Percentiles rank a stretch among this genome's conserved stretches.
These are phyloP conservation scores for Fusarium dimerum DNA, from an alignment of 2,329 filamentous ascomycete genomes.

Conservation along the genomic window DNA sequence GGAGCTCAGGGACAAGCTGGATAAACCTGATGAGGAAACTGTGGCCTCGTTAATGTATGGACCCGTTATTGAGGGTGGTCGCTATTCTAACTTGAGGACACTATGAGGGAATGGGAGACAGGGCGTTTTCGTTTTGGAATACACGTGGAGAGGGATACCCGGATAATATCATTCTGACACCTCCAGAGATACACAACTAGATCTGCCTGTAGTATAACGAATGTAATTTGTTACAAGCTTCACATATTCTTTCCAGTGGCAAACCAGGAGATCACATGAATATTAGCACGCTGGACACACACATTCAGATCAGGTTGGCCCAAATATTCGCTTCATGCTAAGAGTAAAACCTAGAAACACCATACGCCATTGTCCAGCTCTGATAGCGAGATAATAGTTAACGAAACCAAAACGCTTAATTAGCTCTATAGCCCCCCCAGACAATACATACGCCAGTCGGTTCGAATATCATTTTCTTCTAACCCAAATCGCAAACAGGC, in stretches of 20 bases:
- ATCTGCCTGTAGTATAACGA: too few relatives aligned
- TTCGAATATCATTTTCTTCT: too few relatives aligned
- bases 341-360: background rate
- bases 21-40: constrained; percentile 14
- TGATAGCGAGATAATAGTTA: background rate
- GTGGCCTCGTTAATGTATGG: constrained; percentile 20
- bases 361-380: background rate
- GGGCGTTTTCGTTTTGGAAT: background rate
- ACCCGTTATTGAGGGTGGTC: constrained; percentile 9
- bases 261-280: too few relatives aligned
- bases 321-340: too few relatives aligned
- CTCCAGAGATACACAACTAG: too few relatives aligned
- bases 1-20: constrained; percentile 64
- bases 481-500: too few relatives aligned
- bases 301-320: too few relatives aligned
- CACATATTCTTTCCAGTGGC: too few relatives aligned
- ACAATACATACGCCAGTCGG: background rate
- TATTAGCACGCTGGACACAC: too few relatives aligned
- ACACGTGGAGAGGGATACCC: background rate
- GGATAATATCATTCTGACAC: too few relatives aligned
- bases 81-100: constrained; percentile 14
- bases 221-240: too few relatives aligned
- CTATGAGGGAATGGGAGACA: background rate
- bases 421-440: background rate
- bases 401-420: background rate